Base-by-base conservation (phyloP, 306 rosid genomes). In the Inga leiocalycina region DNA sequence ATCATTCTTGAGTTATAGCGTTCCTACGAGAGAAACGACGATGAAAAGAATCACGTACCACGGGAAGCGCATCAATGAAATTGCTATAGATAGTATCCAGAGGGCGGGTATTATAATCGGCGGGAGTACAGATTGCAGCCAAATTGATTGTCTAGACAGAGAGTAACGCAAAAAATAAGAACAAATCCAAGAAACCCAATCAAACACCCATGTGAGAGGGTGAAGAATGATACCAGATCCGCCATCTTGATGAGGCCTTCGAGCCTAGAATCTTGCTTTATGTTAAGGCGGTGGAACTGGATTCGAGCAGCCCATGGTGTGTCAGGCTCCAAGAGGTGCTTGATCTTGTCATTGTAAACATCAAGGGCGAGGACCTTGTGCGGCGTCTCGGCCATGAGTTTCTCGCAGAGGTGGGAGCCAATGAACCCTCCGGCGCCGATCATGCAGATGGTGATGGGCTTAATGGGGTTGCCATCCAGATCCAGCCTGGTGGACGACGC, bases 381-480 rank as follows among this genome's bases (percentile, higher is more conserved):
- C 3, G 93, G 87, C 6, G 99, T 96, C 76, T 94, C 98, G 0
- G 72, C 24, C 95, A 96, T 88, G 6, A 96, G 85, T 82, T 94
- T 96, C 89, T 96, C 99, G 81, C 99, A 96, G 65, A 96, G 97
- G 74, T 96, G 99, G 13, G 99, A 96, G 0, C 99, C 99, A 22
- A 96, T 96, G 97, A 96, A 96, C 0, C 99, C 99, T 0, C 99
- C 99, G 19, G 98, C 99, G 0, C 99, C 99, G 64, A 96, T 96
- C 98, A 96, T 96, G 89, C 99, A 96, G 46, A 96, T 96, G 66
- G 97, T 91, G 10, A 96, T 24, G 22, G 97, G 85, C 90, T 88
- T 89, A 10, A 96, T 92, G 37, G 93, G 91, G 22, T 86, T 92
- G 1, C 97, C 97, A 62, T 92, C 97, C 61, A 96, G 98, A 94